These are phyloP conservation scores for Neopestalotiopsis clavispora DNA, from an alignment of 2,329 filamentous ascomycete genomes.

Conservation along the genomic window DNA sequence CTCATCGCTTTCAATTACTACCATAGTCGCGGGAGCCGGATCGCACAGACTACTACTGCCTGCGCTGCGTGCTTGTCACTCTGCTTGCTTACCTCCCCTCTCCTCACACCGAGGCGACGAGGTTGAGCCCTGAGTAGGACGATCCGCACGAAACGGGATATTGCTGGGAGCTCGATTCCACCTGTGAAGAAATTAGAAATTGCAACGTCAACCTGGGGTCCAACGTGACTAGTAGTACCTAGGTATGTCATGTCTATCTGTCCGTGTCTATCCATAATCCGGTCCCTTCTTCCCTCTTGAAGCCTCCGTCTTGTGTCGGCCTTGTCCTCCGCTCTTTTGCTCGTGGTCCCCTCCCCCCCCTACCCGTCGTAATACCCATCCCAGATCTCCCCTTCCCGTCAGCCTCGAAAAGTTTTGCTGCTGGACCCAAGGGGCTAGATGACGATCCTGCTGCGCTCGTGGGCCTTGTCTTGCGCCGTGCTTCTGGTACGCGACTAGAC, in stretches of 20 bases:
- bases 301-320: neutral
- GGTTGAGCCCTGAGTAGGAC: constrained; percentile 13
- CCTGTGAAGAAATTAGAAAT: constrained; percentile 19
- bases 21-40: constrained; percentile 5
- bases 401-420: constrained; percentile 10
- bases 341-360: neutral
- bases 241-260: constrained; percentile 13
- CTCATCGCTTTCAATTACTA: neutral
- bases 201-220: constrained; percentile 15
- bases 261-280: too few relatives aligned
- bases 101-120: neutral
- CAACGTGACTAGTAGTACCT: neutral
- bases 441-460: constrained; percentile 7
- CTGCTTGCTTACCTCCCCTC: neutral
- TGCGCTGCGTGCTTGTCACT: neutral
- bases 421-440: neutral
- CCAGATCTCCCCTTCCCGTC: constrained; percentile 15
- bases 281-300: neutral
- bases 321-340: neutral
- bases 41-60: constrained; percentile 1
- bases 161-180: constrained; percentile 11
- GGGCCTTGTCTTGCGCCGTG: constrained; percentile 13
- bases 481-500: constrained; percentile 10
- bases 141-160: constrained; percentile 11
- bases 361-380: constrained; percentile 12